These are phyloP conservation scores for Lipomyces starkeyi DNA, from an alignment of 805 yeast genomes.

Conservation along the genomic window DNA sequence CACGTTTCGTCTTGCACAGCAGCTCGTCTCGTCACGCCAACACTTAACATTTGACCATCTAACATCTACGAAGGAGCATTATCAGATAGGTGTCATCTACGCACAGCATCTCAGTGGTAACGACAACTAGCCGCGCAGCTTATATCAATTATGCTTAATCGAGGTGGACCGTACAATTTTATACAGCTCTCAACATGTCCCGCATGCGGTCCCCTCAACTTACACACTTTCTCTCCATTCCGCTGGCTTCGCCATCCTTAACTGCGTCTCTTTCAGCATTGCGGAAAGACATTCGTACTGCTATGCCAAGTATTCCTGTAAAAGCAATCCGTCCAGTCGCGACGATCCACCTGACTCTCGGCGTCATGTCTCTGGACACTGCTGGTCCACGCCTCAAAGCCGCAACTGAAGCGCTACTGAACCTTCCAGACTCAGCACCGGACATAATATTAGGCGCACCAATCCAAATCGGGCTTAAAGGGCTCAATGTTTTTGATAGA, in stretches of 20 bases:
- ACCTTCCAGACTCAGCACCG: background rate
- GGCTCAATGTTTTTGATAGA: slow-evolving; percentile 16
- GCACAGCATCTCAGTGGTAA: background rate
- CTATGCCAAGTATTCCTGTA: slow-evolving; percentile 14
- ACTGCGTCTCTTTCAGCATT: slow-evolving; percentile 10
- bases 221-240: slow-evolving; percentile 31
- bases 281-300: background rate
- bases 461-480: slow-evolving; percentile 18
- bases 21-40: background rate
- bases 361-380: slow-evolving; percentile 21
- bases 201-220: background rate
- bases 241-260: slow-evolving; percentile 14
- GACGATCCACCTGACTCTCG: slow-evolving; percentile 30
- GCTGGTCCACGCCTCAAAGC: background rate
- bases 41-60: background rate
- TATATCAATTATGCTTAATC: background rate
- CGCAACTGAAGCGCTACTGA: slow-evolving; percentile 12
- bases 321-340: slow-evolving; percentile 21
- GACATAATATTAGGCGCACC: background rate
- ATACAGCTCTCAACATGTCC: background rate
- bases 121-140: background rate
- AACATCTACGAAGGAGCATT: background rate
- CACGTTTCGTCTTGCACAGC: too few species aligned
- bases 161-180: background rate
- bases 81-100: background rate